These are phyloP conservation scores for Amanita rimosa DNA, from an alignment of 768 basidiomycete species.

Conservation along the genomic window DNA sequence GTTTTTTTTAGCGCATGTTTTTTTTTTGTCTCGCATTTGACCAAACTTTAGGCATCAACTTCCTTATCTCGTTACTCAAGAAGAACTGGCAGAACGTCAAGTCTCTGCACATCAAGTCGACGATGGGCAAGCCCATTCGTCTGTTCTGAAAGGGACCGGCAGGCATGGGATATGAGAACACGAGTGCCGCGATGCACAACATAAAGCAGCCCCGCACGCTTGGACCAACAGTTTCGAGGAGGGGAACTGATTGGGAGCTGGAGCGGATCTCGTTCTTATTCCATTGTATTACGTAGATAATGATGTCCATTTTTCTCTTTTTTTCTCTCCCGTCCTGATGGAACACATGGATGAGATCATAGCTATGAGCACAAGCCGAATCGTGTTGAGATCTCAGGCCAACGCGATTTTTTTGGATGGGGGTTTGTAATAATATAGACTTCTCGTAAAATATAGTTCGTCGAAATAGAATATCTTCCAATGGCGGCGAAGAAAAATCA, in stretches of 20 bases:
- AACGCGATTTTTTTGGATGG: too few relatives aligned
- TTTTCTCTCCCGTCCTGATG: too few relatives aligned
- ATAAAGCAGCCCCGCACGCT: conserved; percentile 99
- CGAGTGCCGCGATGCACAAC: conserved; percentile 64
- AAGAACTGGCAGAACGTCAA: conserved; percentile 99
- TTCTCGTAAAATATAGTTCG: too few relatives aligned
- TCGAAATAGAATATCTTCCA: too few relatives aligned
- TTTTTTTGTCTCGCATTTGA: background rate
- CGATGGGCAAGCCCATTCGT: conserved; percentile 98
- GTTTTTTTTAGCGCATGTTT: conserved; percentile 13
- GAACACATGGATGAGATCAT: too few relatives aligned
- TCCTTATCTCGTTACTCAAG: conserved; percentile 97
- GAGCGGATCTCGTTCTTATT: conserved; percentile 20
- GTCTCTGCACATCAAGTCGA: conserved; percentile 96
- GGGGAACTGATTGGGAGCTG: conserved; percentile 88
- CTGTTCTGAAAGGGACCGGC: conserved; percentile 56
- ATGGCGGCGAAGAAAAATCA: too few relatives aligned
- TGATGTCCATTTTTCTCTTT: too few relatives aligned
- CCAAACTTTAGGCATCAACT: conserved; percentile 76
- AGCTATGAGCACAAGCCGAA: too few relatives aligned
- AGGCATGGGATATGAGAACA: conserved; percentile 10
- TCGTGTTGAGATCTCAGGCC: too few relatives aligned
- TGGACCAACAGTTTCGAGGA: conserved; percentile 79
- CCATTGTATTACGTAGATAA: background rate
- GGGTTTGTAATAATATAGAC: too few relatives aligned